These are phyloP conservation scores for Pythium phragmiticola DNA, from an alignment of 352 stramenopile genomes.

Conservation along the genomic window DNA sequence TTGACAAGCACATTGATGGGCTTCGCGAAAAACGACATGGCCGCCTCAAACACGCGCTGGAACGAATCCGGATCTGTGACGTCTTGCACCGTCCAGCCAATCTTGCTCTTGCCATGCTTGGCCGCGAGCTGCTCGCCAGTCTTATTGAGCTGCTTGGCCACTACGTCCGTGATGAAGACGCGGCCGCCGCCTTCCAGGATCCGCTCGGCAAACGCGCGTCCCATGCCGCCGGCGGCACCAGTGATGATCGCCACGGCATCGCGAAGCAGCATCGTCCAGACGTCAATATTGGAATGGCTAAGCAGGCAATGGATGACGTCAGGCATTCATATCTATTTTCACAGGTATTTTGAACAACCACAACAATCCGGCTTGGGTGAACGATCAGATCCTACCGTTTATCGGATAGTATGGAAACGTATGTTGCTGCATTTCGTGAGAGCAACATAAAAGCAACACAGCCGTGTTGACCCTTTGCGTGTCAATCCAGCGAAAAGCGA, in stretches of 20 bases:
- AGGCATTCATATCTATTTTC: neutral
- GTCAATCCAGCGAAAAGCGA: constrained; percentile 15
- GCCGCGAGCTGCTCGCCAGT: constrained; percentile 53
- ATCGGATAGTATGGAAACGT: neutral
- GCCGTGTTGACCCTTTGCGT: constrained; percentile 13
- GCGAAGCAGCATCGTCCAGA: constrained; percentile 48
- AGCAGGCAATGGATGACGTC: neutral
- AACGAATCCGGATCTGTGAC: constrained; percentile 65
- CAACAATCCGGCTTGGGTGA: neutral
- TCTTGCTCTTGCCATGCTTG: constrained; percentile 43
- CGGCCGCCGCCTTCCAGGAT: constrained; percentile 51
- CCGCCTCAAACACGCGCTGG: constrained; percentile 54
- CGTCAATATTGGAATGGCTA: constrained; percentile 2
- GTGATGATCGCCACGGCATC: constrained; percentile 69
- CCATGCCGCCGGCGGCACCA: constrained; percentile 62
- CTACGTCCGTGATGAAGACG: constrained; percentile 75
- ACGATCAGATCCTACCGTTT: neutral
- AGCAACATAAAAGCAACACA: neutral
- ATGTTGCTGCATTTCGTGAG: too few relatives aligned
- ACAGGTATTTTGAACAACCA: neutral
- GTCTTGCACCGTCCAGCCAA: constrained; percentile 64
- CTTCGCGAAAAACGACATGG: constrained; percentile 52
- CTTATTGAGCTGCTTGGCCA: constrained; percentile 45
- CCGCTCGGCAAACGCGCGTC: constrained; percentile 55
- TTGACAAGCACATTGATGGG: constrained; percentile 75